Evolutionary conservation across 2,329 filamentous ascomycete species (phyloP).

Genomic region (Pestalotiopsis fici): DNA sequence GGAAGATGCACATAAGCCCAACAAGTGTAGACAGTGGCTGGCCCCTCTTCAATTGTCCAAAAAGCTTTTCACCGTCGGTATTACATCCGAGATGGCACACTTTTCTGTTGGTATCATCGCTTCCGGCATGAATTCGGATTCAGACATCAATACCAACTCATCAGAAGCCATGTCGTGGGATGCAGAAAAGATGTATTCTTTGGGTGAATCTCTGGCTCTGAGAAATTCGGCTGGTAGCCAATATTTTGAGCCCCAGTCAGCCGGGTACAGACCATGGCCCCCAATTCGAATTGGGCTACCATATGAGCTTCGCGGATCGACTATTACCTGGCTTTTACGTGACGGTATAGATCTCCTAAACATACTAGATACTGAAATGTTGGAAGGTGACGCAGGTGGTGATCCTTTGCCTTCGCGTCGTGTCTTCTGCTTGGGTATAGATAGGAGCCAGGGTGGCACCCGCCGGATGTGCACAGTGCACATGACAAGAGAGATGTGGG

Average conservation of each 20-base stretch:
- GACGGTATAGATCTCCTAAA: conserved; percentile 1
- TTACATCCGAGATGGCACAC: not conserved
- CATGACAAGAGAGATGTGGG: not conserved
- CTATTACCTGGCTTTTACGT: not conserved
- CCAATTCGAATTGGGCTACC: not conserved
- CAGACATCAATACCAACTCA: not conserved
- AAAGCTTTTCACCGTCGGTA: not conserved
- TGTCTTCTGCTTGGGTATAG: conserved; percentile 4
- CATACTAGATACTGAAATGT: not conserved
- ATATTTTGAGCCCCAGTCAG: not conserved
- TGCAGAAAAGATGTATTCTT: not conserved
- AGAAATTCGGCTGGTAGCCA: not conserved
- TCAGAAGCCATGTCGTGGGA: not conserved
- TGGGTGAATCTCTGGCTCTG: not conserved
- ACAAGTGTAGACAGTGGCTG: not conserved
- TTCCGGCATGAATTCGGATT: not conserved
- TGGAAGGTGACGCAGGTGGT: not conserved
- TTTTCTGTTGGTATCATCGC: not conserved
- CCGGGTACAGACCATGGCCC: not conserved
- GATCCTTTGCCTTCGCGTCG: not conserved
- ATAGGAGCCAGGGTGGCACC: not conserved
- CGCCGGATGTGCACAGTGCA: not conserved
- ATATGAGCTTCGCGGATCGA: not conserved
- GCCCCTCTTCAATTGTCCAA: not conserved
- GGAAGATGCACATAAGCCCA: not conserved